Base-by-base conservation (phyloP, 1,284 basidiomycete genomes). In the Lignosus rhinocerotis region DNA sequence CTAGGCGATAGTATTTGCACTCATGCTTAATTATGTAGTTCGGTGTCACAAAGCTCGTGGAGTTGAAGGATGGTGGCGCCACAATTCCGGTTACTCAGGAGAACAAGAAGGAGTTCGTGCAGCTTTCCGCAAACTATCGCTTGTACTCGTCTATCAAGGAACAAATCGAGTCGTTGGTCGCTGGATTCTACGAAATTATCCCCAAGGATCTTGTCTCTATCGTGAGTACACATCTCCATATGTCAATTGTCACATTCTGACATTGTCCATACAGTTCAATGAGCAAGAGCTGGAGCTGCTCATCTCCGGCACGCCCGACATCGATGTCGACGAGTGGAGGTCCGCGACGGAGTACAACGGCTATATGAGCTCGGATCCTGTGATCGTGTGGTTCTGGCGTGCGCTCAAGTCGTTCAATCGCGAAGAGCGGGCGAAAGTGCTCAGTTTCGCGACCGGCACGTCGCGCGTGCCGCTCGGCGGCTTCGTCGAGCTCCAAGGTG, bases 301-400 rank as follows among this genome's bases (percentile, higher is more conserved):
- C 47, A 98, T 98, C 66, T 98, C 96, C 0, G 96, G 96, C 31
- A 92, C 98, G 21, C 96, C 96, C n/a, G 96, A 97, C 67, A 95
- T 99, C 63, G 96, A 99, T 67, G 94, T 98, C 3, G 96, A 99
- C 72, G 96, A 98, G 74, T 97, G 96, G 91, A 90, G 95, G 65
- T 93, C 94, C 47, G 93, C 96, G 25, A 96, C 94, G 1, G 94
- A 95, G 72, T 91, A 94, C 76, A 92, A 90, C 65, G 93, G 93
- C 46, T 93, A 93, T 72, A 83, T 80, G 9, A 85, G 88, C 66
- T 90, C 89, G 4, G 96, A 99, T 74, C 92, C 96, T 2, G 94
- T 96, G 69, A 93, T 99, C 60, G 89, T 94, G 34, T 99, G 96
- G 96, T 98, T 95, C 90, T 99, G 97, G 97, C 86, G 97, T 65